Percentiles rank a stretch among this genome's conserved stretches.
Evolutionary conservation across 2,329 filamentous ascomycete genomes (phyloP).

Genomic region (Bertia moriformis): DNA sequence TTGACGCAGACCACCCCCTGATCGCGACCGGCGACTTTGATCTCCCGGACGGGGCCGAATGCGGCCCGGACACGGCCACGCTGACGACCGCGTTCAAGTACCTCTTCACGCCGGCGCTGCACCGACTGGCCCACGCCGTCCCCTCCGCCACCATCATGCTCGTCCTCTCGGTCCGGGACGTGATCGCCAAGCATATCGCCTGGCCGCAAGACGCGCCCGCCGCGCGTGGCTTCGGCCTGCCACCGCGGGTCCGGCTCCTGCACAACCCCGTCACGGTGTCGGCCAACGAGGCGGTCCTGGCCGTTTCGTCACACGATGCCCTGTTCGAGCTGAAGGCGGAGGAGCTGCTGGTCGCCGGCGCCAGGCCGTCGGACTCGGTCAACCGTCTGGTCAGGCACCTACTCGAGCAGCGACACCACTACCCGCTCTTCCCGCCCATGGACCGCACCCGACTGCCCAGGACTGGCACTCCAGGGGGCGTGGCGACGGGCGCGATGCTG

Average conservation of each 20-base stretch:
- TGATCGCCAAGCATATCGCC: slow-evolving; percentile 67
- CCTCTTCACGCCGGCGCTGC: slow-evolving; percentile 61
- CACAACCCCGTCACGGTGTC: slow-evolving; percentile 83
- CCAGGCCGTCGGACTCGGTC: slow-evolving; percentile 44
- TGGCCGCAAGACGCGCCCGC: slow-evolving; percentile 50
- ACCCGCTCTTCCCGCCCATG: slow-evolving; percentile 72
- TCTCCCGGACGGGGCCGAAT: slow-evolving; percentile 48
- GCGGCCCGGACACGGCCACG: slow-evolving; percentile 66
- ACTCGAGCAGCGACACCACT: slow-evolving; percentile 81
- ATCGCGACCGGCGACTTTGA: slow-evolving; percentile 70
- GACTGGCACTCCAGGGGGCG: slow-evolving; percentile 41
- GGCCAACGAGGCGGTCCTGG: slow-evolving; percentile 74
- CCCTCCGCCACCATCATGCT: slow-evolving; percentile 68
- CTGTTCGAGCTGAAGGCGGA: slow-evolving; percentile 69
- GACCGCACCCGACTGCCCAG: slow-evolving; percentile 53
- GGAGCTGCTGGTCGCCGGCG: slow-evolving; percentile 47
- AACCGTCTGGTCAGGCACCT: slow-evolving; percentile 63
- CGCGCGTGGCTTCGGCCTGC: slow-evolving; percentile 50
- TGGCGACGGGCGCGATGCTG: slow-evolving; percentile 61
- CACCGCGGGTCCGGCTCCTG: slow-evolving; percentile 61
- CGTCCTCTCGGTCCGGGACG: slow-evolving; percentile 69
- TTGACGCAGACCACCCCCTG: slow-evolving; percentile 81
- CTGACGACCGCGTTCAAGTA: slow-evolving; percentile 75
- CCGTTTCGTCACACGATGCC: slow-evolving; percentile 70
- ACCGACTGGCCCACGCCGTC: slow-evolving; percentile 53